A percentile compares a stretch with the other conserved stretches of the same genome.
phyloP scores from a whole-genome alignment of 495 filamentous ascomycete species.

The Immersiella caudata region DNA sequence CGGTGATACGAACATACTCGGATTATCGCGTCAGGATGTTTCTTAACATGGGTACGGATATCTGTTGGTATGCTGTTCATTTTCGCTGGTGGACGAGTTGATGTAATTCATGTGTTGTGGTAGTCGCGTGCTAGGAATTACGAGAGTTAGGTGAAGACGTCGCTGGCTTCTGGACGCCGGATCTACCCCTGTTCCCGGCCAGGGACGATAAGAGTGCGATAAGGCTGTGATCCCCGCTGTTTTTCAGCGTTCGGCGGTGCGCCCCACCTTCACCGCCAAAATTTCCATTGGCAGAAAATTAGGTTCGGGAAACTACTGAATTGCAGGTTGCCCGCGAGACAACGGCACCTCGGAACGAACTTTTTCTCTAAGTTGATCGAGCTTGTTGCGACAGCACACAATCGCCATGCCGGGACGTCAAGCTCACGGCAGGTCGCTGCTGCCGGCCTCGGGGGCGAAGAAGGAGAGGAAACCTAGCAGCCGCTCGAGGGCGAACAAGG shows the following conservation, averaged over 20 bases:
- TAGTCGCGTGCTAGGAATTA: no score
- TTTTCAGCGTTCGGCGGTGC: not conserved
- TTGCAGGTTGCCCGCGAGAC: not conserved
- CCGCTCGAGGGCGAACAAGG: slow-evolving; percentile 52
- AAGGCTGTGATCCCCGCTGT: not conserved
- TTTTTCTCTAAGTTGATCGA: not conserved
- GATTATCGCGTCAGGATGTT: no score
- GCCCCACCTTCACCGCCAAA: slow-evolving; percentile 37
- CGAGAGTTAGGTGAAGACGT: not conserved
- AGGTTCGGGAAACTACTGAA: slow-evolving; percentile 14
- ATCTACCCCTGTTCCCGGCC: not conserved
- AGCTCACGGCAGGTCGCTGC: slow-evolving; percentile 57
- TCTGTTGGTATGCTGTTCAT: no score
- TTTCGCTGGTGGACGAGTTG: no score
- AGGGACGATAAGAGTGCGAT: not conserved
- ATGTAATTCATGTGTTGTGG: no score
- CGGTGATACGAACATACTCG: no score
- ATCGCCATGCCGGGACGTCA: slow-evolving; percentile 69
- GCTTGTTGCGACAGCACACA: not conserved
- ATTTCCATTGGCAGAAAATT: slow-evolving; percentile 36
- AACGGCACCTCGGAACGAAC: not conserved
- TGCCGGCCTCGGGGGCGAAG: slow-evolving; percentile 35
- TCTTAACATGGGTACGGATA: no score
- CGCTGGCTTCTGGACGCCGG: not conserved
- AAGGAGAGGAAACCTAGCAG: slow-evolving; percentile 35